These are phyloP conservation scores for Tremella fuciformis DNA, from an alignment of 768 basidiomycete genomes.

Conservation along the genomic window DNA sequence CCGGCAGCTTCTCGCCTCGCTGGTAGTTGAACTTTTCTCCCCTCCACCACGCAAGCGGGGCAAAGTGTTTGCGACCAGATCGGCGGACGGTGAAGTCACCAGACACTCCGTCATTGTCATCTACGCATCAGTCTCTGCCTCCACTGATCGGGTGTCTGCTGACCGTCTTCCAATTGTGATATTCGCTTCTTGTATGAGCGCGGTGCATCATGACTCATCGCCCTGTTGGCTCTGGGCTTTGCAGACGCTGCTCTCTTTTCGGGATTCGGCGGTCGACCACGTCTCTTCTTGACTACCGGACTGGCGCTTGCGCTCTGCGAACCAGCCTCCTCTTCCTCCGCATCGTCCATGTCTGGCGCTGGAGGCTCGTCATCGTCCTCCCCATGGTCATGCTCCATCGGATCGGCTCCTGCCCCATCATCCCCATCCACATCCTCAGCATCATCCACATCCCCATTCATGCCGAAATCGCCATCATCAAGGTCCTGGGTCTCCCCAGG, in stretches of 20 bases:
- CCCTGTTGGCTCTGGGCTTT: conserved; percentile 10
- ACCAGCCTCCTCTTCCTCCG: conserved; percentile 13
- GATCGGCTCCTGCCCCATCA: conserved; percentile 10
- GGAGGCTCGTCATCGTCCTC: not conserved
- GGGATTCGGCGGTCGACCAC: not conserved
- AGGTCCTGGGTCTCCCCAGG: not conserved
- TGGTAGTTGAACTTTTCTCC: conserved; percentile 83
- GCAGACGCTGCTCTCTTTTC: conserved; percentile 8
- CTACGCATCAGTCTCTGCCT: not conserved
- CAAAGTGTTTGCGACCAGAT: conserved; percentile 65
- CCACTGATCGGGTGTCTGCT: not conserved
- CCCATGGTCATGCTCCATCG: not conserved
- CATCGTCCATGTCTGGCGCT: conserved; percentile 5
- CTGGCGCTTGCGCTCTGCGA: not conserved
- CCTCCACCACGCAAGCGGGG: conserved; percentile 89
- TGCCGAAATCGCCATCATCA: conserved; percentile 6
- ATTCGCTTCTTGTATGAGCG: not conserved
- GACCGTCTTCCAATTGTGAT: not conserved
- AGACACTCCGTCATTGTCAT: conserved; percentile 25
- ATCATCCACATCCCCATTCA: conserved; percentile 20
- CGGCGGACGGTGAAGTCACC: conserved; percentile 62
- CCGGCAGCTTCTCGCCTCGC: conserved; percentile 58
- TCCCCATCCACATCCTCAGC: conserved; percentile 14
- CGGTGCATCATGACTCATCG: conserved; percentile 1
- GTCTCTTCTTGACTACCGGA: conserved; percentile 11